Percentiles rank a stretch among this genome's conserved stretches.
These are phyloP conservation scores for Kazachstania martiniae DNA, from an alignment of 805 yeast genomes.

Conservation along the genomic window DNA sequence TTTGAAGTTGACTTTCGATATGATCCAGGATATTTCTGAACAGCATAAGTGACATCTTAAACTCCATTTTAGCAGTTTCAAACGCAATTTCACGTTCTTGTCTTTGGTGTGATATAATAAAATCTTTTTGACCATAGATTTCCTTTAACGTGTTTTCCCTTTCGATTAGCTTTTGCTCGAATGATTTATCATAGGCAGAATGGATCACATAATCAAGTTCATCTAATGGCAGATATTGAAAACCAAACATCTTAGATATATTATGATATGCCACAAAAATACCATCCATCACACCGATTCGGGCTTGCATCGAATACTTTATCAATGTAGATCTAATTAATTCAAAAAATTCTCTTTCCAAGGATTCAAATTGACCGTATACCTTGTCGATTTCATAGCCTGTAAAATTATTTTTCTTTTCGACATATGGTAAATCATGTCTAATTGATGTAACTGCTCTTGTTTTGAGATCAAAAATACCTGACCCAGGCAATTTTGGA, in stretches of 20 bases:
- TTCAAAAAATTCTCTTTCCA: conserved; percentile 69
- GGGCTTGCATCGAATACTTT: conserved; percentile 82
- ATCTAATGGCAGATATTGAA: conserved; percentile 69
- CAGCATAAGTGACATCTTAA: conserved; percentile 45
- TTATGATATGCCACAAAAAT: conserved; percentile 89
- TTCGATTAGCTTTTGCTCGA: conserved; percentile 7
- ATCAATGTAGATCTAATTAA: conserved; percentile 64
- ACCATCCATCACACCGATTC: conserved; percentile 96
- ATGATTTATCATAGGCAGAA: conserved; percentile 28
- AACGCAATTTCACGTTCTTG: conserved; percentile 18
- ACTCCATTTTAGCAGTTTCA: conserved; percentile 55
- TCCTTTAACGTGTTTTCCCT: conserved; percentile 8
- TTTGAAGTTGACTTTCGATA: conserved; percentile 23
- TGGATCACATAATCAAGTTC: conserved; percentile 62
- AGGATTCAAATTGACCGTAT: conserved; percentile 65
- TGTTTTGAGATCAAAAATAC: conserved; percentile 85
- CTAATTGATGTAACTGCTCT: conserved; percentile 84
- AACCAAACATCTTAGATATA: conserved; percentile 70
- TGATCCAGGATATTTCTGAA: conserved; percentile 36
- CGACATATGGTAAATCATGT: conserved; percentile 57
- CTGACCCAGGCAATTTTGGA: conserved; percentile 71
- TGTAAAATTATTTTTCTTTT: conserved; percentile 41
- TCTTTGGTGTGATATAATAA: conserved; percentile 12
- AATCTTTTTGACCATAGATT: conserved; percentile 15
- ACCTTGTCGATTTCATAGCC: conserved; percentile 56